Conservation (phyloP, 2,329 filamentous ascomycete species). For the Fusarium sp. region DNA sequence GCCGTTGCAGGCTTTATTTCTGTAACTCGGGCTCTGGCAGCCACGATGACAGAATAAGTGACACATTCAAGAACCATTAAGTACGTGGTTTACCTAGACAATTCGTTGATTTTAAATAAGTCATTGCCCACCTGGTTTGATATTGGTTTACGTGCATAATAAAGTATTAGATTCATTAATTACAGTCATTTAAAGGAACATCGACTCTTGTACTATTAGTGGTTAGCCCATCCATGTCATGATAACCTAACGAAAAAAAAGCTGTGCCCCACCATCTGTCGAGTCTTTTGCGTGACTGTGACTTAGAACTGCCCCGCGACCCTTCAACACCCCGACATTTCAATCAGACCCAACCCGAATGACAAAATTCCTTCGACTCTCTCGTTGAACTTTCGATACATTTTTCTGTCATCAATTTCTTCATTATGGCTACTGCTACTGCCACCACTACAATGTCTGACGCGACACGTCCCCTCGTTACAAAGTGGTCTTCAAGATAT, state of each 20-base stretch:
- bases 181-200: background rate
- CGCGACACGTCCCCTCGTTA: slow-evolving; percentile 58
- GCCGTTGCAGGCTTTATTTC: slow-evolving; percentile 20
- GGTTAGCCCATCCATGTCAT: slow-evolving; percentile 18
- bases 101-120: background rate
- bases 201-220: background rate
- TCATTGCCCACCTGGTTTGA: too few species aligned
- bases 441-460: slow-evolving; percentile 36
- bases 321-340: slow-evolving; percentile 24
- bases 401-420: background rate
- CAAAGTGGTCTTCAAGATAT: slow-evolving; percentile 71
- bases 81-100: background rate
- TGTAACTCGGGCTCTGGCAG: background rate
- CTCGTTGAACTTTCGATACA: background rate
- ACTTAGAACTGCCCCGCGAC: slow-evolving; percentile 35
- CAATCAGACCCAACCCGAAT: background rate
- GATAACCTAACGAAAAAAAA: slow-evolving; percentile 18
- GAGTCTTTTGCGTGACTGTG: slow-evolving; percentile 32
- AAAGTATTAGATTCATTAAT: background rate
- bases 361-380: background rate
- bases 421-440: slow-evolving; percentile 42
- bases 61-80: background rate
- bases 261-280: slow-evolving; percentile 26
- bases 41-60: slow-evolving; percentile 11
- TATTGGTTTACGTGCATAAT: background rate